These are phyloP conservation scores for Claviceps humidiphila DNA, from an alignment of 2,329 filamentous ascomycete genomes.

Conservation along the genomic window DNA sequence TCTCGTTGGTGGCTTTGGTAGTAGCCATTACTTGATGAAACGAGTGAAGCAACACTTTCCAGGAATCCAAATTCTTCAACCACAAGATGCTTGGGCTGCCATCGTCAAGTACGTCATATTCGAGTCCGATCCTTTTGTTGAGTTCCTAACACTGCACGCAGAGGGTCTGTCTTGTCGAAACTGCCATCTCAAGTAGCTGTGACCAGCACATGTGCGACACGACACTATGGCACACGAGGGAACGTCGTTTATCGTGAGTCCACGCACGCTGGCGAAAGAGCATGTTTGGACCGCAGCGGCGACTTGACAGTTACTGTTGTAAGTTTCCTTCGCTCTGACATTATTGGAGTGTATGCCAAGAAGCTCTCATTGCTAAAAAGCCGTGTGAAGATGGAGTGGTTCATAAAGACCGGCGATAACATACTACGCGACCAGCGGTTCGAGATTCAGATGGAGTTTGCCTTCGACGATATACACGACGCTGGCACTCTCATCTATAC, in stretches of 20 bases:
- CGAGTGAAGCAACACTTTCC: not conserved
- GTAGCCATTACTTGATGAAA: slow-evolving; percentile 1
- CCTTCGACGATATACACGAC: not conserved
- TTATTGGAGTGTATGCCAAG: not conserved
- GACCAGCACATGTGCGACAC: not conserved
- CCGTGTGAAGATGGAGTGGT: slow-evolving; percentile 2
- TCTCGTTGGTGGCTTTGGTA: slow-evolving; percentile 5
- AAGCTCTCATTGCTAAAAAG: not conserved
- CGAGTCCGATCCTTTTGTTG: not conserved
- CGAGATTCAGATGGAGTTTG: not conserved
- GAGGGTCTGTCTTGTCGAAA: slow-evolving; percentile 1
- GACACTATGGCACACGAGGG: not conserved
- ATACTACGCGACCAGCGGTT: not conserved
- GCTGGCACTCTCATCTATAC: too few relatives aligned
- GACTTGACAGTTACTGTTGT: not conserved
- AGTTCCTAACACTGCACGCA: not conserved
- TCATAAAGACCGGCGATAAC: not conserved
- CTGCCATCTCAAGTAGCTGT: not conserved
- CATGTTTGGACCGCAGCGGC: not conserved
- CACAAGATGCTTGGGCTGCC: slow-evolving; percentile 4
- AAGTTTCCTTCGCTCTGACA: not conserved
- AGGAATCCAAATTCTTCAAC: slow-evolving; percentile 1
- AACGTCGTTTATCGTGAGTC: not conserved
- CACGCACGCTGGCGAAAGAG: not conserved
- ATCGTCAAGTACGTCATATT: slow-evolving; percentile 2